Evolutionary conservation across 2,329 filamentous ascomycete species (phyloP).

Genomic region (Coleophoma cylindrospora): DNA sequence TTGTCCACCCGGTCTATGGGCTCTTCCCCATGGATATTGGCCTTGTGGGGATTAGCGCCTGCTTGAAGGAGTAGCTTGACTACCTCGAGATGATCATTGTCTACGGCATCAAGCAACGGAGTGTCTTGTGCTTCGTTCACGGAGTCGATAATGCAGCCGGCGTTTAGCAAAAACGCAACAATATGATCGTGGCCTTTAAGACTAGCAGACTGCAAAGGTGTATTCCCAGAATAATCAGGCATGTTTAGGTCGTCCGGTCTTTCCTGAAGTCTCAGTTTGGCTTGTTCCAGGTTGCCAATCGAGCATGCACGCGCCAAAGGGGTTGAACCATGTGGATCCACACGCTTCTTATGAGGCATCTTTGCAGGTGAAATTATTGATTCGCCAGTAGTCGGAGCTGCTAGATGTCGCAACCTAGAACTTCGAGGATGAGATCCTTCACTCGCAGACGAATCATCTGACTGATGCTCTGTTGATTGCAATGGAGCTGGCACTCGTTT

Average conservation of each 20-base stretch:
- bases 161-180: slow-evolving; percentile 78
- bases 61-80: slow-evolving; percentile 79
- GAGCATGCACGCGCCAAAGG: slow-evolving; percentile 86
- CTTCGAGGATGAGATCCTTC: slow-evolving; percentile 54
- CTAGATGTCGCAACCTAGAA: slow-evolving; percentile 50
- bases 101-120: slow-evolving; percentile 90
- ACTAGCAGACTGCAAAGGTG: slow-evolving; percentile 87
- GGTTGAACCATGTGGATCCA: slow-evolving; percentile 90
- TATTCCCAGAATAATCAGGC: slow-evolving; percentile 93
- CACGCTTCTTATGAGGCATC: slow-evolving; percentile 75
- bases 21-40: slow-evolving; percentile 89
- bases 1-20: slow-evolving; percentile 78
- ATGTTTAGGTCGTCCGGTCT: slow-evolving; percentile 85
- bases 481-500: slow-evolving; percentile 56
- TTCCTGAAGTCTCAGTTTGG: slow-evolving; percentile 58
- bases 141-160: slow-evolving; percentile 79
- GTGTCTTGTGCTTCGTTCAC: slow-evolving; percentile 82
- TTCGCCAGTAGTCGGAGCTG: slow-evolving; percentile 51
- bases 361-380: slow-evolving; percentile 62
- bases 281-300: slow-evolving; percentile 75
- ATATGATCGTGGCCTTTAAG: slow-evolving; percentile 83
- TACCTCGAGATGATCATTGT: slow-evolving; percentile 88
- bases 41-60: slow-evolving; percentile 85
- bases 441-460: slow-evolving; percentile 60
- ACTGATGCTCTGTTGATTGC: slow-evolving; percentile 58